phyloP scores from a whole-genome alignment of 129 eudicot genomes.

The Kitagawia praeruptora region DNA sequence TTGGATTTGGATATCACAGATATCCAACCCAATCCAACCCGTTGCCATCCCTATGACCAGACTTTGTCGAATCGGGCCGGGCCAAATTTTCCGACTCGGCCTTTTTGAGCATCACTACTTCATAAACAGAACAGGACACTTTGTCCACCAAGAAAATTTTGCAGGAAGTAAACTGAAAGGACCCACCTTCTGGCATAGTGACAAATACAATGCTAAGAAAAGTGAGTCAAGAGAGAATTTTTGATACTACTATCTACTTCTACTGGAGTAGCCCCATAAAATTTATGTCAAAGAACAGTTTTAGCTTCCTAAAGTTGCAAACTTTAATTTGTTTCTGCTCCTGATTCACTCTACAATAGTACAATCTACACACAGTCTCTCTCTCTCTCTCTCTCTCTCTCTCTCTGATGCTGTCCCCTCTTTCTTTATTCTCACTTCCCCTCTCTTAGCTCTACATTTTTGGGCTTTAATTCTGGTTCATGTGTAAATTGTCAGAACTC shows the following conservation, averaged over 20 bases:
- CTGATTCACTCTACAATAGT: slow-evolving; percentile 12
- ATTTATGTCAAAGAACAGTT: not conserved
- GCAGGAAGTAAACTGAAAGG: slow-evolving; percentile 1
- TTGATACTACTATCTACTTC: not conserved
- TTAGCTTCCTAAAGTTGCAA: no score
- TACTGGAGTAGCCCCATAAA: not conserved
- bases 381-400: slow-evolving; percentile 6
- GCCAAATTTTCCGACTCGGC: no score
- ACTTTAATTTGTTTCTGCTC: no score
- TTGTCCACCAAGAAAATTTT: not conserved
- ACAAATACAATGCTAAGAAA: not conserved
- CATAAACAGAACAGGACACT: not conserved
- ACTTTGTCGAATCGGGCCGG: no score
- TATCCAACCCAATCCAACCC: no score
- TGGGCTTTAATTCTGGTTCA: not conserved
- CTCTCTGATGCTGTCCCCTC: no score
- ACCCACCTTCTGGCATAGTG: not conserved
- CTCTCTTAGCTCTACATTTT: not conserved
- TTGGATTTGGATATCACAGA: no score
- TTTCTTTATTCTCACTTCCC: not conserved
- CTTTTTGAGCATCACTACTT: no score
- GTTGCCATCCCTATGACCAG: no score
- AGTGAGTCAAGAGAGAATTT: no score
- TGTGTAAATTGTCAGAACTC: slow-evolving; percentile 6
- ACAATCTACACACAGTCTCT: not conserved